phyloP scores from a whole-genome alignment of 768 basidiomycete genomes.

The Sporobolomyces pararoseus region DNA sequence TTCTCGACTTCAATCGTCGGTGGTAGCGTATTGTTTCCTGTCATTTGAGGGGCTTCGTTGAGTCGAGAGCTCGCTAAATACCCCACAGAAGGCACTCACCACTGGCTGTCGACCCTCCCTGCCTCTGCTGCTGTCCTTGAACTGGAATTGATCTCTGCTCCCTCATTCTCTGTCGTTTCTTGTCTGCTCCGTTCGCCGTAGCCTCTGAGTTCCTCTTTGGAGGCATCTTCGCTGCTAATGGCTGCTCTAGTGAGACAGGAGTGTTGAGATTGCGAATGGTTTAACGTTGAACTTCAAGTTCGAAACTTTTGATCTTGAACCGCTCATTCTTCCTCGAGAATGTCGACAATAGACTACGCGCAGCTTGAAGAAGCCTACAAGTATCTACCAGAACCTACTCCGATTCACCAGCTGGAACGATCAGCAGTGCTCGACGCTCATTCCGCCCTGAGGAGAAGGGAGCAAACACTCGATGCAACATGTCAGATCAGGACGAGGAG shows the following conservation, averaged over 20 bases:
- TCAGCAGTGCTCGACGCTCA: neutral
- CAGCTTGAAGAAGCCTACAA: neutral
- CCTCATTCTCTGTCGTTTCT: constrained; percentile 35
- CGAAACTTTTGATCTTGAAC: neutral
- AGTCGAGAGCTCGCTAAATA: no score
- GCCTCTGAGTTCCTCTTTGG: constrained; percentile 8
- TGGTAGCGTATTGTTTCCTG: constrained; percentile 32
- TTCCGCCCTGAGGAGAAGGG: neutral
- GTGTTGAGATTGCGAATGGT: no score
- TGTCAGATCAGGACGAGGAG: neutral
- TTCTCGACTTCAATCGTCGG: constrained; percentile 69
- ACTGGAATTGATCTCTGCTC: constrained; percentile 33
- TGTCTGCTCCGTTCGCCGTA: constrained; percentile 17
- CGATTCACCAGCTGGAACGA: neutral
- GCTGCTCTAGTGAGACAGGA: no score
- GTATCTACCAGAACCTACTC: constrained; percentile 2
- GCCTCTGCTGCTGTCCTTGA: neutral
- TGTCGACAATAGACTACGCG: neutral
- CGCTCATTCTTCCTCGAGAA: neutral
- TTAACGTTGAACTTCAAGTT: neutral
- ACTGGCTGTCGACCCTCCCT: constrained; percentile 18
- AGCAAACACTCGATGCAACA: neutral
- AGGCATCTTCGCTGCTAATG: constrained; percentile 11
- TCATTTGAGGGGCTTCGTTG: no score
- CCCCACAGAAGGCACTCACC: constrained; percentile 8